These are phyloP conservation scores for Rickenella mellea DNA, from an alignment of 768 basidiomycete species.

Conservation along the genomic window DNA sequence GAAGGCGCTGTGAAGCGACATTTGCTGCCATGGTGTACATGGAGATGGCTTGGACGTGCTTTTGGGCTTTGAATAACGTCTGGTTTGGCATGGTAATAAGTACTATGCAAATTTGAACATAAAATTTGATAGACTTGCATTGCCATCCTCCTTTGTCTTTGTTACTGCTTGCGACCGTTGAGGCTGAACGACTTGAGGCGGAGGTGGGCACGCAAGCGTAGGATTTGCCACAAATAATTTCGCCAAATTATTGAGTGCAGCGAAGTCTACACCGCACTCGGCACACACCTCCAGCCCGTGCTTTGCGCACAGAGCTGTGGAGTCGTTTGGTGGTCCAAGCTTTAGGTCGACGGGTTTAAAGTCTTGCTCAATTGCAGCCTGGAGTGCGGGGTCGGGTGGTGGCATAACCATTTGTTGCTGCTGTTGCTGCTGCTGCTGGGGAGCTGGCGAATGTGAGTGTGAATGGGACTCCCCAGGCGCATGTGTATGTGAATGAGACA, in stretches of 20 bases:
- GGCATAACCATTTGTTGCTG: constrained; percentile 29
- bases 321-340: constrained; percentile 42
- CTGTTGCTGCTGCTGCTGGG: constrained; percentile 29
- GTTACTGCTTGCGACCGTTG: constrained; percentile 69
- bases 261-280: constrained; percentile 66
- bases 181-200: constrained; percentile 64
- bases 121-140: constrained; percentile 45
- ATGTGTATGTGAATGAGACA: constrained; percentile 62
- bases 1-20: constrained; percentile 71
- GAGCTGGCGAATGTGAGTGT: constrained; percentile 37
- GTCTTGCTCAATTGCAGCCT: constrained; percentile 69
- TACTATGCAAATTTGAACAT: neutral
- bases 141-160: constrained; percentile 87
- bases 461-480: constrained; percentile 45
- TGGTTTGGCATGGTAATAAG: constrained; percentile 21
- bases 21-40: constrained; percentile 73
- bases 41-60: constrained; percentile 61
- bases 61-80: constrained; percentile 70
- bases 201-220: constrained; percentile 61
- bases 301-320: constrained; percentile 47
- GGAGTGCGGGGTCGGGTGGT: constrained; percentile 59
- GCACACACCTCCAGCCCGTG: constrained; percentile 72
- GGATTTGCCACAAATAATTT: constrained; percentile 62
- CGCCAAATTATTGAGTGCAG: constrained; percentile 66
- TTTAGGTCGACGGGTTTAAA: constrained; percentile 49